Evolutionary conservation across 2,329 filamentous ascomycete species (phyloP).

Genomic region (Pseudogymnoascus sp.): DNA sequence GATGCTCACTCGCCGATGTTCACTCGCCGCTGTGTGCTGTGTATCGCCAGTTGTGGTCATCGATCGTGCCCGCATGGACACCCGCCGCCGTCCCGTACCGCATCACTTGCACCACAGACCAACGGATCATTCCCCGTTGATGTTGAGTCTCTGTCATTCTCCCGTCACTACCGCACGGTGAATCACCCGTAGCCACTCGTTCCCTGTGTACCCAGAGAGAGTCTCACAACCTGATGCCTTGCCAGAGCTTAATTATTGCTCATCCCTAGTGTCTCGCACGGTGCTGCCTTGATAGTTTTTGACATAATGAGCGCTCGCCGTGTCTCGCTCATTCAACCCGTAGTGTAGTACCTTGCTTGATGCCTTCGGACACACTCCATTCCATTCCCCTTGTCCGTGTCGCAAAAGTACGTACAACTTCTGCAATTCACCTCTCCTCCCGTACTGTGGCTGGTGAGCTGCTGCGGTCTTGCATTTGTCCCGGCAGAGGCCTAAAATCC

Average conservation of each 20-base stretch:
- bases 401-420: neutral
- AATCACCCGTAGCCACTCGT: neutral
- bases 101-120: neutral
- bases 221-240: neutral
- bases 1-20: neutral
- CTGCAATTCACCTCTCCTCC: neutral
- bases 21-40: neutral
- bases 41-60: neutral
- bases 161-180: neutral
- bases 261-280: neutral
- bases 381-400: neutral
- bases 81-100: neutral
- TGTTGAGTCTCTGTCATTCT: neutral
- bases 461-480: neutral
- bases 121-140: neutral
- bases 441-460: neutral
- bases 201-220: neutral
- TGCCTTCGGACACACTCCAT: neutral
- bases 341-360: neutral
- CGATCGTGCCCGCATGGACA: neutral
- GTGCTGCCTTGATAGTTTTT: neutral
- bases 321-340: neutral
- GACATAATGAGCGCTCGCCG: neutral
- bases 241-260: neutral
- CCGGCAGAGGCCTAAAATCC: constrained; percentile 6